Evolutionary conservation across 257 asterid species (phyloP), one percentile per base, ranked within the genome.

Genomic region (Verbascum thapsus): DNA sequence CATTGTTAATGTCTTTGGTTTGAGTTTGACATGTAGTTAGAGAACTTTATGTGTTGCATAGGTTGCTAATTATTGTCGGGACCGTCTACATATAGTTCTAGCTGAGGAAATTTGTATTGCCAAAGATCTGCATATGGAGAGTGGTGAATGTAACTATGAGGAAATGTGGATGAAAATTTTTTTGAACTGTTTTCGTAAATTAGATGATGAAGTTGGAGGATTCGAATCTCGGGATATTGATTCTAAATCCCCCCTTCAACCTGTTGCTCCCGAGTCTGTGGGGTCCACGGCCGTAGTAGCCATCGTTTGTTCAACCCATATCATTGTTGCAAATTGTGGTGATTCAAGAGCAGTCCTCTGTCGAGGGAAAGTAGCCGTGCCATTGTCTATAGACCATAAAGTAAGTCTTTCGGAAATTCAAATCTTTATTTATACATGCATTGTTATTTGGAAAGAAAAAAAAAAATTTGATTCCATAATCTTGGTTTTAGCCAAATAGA

Each of bases 231-330:
- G 68, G 6, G 74, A 32, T 37, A 53, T 30, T 34, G 61, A 45
- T 20, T 62, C 74, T 39, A 57, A 54, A 15, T 56, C 18, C 8
- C 35, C 10, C n/a, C 2, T 55, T 63, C 66, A 55, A 22, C 76
- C 81, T 13, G 12, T 77, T 34, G 94, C 94, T 69, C 87, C 91
- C 2, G 88, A 76, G 30, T 80, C 96, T 13, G 91, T 83, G 61
- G 96, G 95, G 43, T 85, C 96, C 30, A 88, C 96, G 1, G 96
- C 96, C 42, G 87, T 88, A 67, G 89, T 83, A 45, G 89, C 85
- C 5, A 35, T 88, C 48, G 82, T 88, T 68, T 72, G 82, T 48
- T 63, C 96, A 10, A 69, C 82, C 12, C 88, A 81, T 53, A 80
- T 88, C 53, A 76, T 88, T 18, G 91, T 85, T 43, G 94, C 91